Evolutionary conservation across 2,329 filamentous ascomycete species (phyloP), one percentile per base, ranked within the genome.

Genomic region (Ceratocystis cubensis): DNA sequence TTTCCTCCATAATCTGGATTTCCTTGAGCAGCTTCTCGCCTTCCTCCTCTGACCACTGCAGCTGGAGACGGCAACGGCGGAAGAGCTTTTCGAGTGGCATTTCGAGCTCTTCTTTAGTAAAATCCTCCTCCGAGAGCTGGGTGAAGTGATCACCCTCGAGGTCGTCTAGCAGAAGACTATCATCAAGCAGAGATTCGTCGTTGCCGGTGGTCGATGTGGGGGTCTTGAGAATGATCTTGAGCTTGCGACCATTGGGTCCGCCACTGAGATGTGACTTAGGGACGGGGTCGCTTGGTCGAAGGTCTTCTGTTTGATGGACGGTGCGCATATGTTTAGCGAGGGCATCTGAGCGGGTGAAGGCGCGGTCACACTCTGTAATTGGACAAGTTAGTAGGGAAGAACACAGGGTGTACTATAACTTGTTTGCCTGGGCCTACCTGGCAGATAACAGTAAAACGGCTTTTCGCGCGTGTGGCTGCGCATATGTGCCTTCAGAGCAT

Each of bases 261-360:
- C 61, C 37, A 10, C 28, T 57, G 33, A 65, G 64, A 46, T 66
- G 74, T 73, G 75, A 46, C 72, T 75, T 73, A 25, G 87, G 85
- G 13, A 90, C 84, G 1, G 88, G 85, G 73, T 92, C 86, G 17
- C 84, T 86, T 3, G 89, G 88, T n/a, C 90, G 86, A 25, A 96
- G 81, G 17, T 91, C 89, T 77, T 99, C 94, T 2, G 93, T 66
- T 75, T 99, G 94, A 78, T 99, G 94, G 46, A 99, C 92, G 17
- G 94, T 97, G 71, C 94, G 88, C 91, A 97, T 97, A 75, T 99
- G 94, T 76, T 99, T 99, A 1, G 93, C 91, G 0, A 99, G 82
- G 13, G 94, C 94, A 73, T 99, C 94, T 28, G 93, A 96, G 70
- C 94, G 84, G 1, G 94, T 99, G 72, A 99, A 99, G 41, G 92